Evolutionary conservation across 164 flowering plant species (phyloP).

Genomic region (Chimonanthus salicifolius): DNA sequence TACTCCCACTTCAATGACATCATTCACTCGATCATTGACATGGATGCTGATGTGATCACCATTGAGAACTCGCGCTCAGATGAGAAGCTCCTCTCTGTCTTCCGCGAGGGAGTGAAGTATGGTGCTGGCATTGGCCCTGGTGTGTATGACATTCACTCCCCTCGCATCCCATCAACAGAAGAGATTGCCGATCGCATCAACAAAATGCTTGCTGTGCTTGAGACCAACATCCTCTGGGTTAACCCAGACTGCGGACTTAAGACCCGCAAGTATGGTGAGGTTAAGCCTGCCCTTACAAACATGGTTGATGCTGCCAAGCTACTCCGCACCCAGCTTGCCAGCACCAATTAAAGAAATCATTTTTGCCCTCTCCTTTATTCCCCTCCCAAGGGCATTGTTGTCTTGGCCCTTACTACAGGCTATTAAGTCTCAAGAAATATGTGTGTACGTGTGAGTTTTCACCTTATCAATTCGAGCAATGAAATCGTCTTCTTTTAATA

Average conservation of each 20-base stretch:
- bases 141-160: slow-evolving; percentile 94
- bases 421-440: no score
- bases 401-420: no score
- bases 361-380: no score
- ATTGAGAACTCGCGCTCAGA: slow-evolving; percentile 96
- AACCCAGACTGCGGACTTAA: slow-evolving; percentile 98
- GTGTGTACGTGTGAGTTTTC: no score
- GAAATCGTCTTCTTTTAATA: no score
- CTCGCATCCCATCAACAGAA: slow-evolving; percentile 81
- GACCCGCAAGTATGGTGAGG: slow-evolving; percentile 88
- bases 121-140: slow-evolving; percentile 99
- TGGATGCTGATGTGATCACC: slow-evolving; percentile 92
- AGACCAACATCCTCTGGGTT: slow-evolving; percentile 87
- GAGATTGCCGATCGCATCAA: slow-evolving; percentile 85
- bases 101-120: slow-evolving; percentile 93
- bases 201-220: slow-evolving; percentile 96
- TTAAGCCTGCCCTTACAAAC: slow-evolving; percentile 74
- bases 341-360: slow-evolving; percentile 48
- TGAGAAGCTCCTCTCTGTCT: slow-evolving; percentile 92
- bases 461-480: no score
- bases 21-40: slow-evolving; percentile 72
- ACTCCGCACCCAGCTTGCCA: slow-evolving; percentile 68
- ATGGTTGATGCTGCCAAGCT: slow-evolving; percentile 90
- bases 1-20: slow-evolving; percentile 78
- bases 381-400: no score